Evolutionary conservation across 2,329 filamentous ascomycete genomes (phyloP).

Genomic region (Amauroascus niger): DNA sequence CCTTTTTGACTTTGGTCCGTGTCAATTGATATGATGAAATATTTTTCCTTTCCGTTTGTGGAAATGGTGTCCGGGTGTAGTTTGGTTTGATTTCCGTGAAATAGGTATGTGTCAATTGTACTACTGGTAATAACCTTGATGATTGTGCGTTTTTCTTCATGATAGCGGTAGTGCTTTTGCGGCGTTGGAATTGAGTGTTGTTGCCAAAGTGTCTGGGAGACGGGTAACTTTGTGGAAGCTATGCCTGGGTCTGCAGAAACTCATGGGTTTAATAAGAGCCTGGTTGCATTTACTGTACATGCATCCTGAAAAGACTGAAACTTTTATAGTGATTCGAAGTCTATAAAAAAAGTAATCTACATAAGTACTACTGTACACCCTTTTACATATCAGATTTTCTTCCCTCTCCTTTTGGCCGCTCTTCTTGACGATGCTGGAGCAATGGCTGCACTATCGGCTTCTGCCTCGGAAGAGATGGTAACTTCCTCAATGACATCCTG

Average conservation of each 20-base stretch:
- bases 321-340: neutral
- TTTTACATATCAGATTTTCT: constrained; percentile 1
- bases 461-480: neutral
- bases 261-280: too few relatives aligned
- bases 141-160: too few relatives aligned
- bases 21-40: neutral
- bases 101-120: too few relatives aligned
- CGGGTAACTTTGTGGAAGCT: too few relatives aligned
- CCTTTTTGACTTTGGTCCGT: neutral
- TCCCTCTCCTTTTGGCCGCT: neutral
- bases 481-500: neutral
- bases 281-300: too few relatives aligned
- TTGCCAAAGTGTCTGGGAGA: too few relatives aligned
- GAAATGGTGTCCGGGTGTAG: too few relatives aligned
- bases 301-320: neutral
- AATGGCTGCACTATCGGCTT: neutral
- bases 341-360: constrained; percentile 3
- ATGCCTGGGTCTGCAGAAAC: too few relatives aligned
- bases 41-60: neutral
- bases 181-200: too few relatives aligned
- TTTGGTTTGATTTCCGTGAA: too few relatives aligned
- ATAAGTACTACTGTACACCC: neutral
- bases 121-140: too few relatives aligned
- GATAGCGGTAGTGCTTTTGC: too few relatives aligned
- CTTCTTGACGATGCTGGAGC: neutral